Percentiles rank a stretch among this genome's conserved stretches.
These are phyloP conservation scores for Sordariomycetes sp. DNA, from an alignment of 2,329 filamentous ascomycete species.

Conservation along the genomic window DNA sequence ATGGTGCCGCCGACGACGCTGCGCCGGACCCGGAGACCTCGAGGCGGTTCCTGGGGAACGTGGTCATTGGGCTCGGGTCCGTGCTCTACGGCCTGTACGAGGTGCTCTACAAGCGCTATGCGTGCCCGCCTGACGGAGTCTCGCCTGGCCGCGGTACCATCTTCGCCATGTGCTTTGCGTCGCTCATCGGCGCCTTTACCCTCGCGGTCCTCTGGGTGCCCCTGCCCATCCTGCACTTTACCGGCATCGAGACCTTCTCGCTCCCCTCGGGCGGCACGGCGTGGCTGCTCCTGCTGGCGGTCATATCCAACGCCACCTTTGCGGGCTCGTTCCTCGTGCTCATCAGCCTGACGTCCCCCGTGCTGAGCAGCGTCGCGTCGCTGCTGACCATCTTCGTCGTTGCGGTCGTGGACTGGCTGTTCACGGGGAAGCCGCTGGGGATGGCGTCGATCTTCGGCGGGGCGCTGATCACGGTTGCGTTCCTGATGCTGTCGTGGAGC, in stretches of 20 bases:
- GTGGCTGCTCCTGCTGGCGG: conserved; percentile 66
- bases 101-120: conserved; percentile 86
- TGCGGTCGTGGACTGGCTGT: conserved; percentile 76
- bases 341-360: conserved; percentile 84
- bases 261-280: conserved; percentile 67
- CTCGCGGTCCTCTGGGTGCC: conserved; percentile 84
- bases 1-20: conserved; percentile 33
- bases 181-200: conserved; percentile 77
- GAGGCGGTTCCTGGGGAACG: conserved; percentile 68
- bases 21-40: conserved; percentile 31
- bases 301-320: conserved; percentile 81
- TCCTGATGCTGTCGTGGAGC: conserved; percentile 76
- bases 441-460: conserved; percentile 71
- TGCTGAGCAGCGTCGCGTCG: conserved; percentile 83
- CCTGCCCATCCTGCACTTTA: conserved; percentile 66
- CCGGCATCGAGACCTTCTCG: conserved; percentile 71
- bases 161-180: conserved; percentile 88
- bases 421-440: conserved; percentile 66
- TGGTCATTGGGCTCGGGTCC: conserved; percentile 82
- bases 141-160: conserved; percentile 81
- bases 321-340: conserved; percentile 87
- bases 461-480: conserved; percentile 74
- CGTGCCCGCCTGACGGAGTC: conserved; percentile 84
- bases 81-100: conserved; percentile 95
- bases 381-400: conserved; percentile 95